Conservation (phyloP, 2,329 filamentous ascomycete species). For the Alternaria conjuncta region DNA sequence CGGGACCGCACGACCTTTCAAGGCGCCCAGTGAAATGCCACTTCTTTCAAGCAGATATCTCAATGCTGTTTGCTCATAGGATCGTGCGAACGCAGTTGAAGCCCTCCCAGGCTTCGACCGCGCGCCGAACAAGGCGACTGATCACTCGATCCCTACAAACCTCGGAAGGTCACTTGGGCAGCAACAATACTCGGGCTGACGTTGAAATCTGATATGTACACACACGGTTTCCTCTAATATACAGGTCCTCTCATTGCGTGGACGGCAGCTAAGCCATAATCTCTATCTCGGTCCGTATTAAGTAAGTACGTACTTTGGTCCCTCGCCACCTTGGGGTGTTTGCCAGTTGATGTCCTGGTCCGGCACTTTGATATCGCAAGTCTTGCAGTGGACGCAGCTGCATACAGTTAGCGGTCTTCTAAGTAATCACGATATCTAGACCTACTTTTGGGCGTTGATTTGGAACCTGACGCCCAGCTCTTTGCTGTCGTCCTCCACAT, state of each 20-base stretch:
- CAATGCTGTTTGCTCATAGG: neutral
- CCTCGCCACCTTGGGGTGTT: conserved; percentile 89
- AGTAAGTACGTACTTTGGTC: conserved; percentile 71
- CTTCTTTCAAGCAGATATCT: neutral
- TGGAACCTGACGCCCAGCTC: conserved; percentile 91
- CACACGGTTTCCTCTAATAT: conserved; percentile 11
- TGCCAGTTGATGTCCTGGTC: conserved; percentile 93
- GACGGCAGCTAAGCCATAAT: neutral
- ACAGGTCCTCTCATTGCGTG: conserved; percentile 3
- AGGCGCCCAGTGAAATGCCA: conserved; percentile 4
- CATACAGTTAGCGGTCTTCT: conserved; percentile 31
- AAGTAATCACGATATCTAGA: conserved; percentile 29
- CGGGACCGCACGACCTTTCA: neutral
- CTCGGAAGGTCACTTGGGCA: conserved; percentile 13
- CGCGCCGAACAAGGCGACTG: neutral
- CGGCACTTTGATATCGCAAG: conserved; percentile 98
- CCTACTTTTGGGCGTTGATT: conserved; percentile 97
- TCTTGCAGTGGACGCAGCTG: conserved; percentile 99
- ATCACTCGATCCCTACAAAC: neutral
- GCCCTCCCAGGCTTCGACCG: neutral
- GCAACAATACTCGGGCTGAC: conserved; percentile 14
- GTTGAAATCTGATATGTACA: conserved; percentile 9
- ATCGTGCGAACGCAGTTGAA: neutral
- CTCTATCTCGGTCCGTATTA: conserved; percentile 13
- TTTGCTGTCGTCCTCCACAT: conserved; percentile 90